Evolutionary conservation across 768 basidiomycete species (phyloP).

Genomic region (Agaricus bisporus): DNA sequence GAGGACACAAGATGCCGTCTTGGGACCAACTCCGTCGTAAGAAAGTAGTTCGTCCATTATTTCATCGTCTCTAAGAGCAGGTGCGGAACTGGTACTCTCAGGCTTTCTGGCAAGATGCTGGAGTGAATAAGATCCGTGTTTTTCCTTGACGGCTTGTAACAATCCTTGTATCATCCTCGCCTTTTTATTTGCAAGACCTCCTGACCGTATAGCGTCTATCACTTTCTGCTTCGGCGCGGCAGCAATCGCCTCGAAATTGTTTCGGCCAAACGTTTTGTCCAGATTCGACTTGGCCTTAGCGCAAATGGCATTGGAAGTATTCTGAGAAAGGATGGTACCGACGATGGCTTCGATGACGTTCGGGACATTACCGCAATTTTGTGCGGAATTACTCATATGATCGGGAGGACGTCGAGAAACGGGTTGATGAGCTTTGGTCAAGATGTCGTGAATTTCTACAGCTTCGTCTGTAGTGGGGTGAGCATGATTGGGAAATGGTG

Average conservation of each 20-base stretch:
- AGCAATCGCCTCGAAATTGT: slow-evolving; percentile 45
- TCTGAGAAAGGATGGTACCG: slow-evolving; percentile 55
- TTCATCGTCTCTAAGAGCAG: slow-evolving; percentile 28
- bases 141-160: slow-evolving; percentile 32
- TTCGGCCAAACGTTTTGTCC: slow-evolving; percentile 42
- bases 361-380: slow-evolving; percentile 38
- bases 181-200: slow-evolving; percentile 58
- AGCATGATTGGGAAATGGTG: slow-evolving; percentile 41
- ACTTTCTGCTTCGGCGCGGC: slow-evolving; percentile 34
- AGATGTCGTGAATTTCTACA: slow-evolving; percentile 32
- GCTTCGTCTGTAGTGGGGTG: slow-evolving; percentile 41
- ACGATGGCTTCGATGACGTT: slow-evolving; percentile 57
- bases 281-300: slow-evolving; percentile 42
- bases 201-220: slow-evolving; percentile 42
- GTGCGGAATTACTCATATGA: slow-evolving; percentile 29
- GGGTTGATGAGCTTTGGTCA: slow-evolving; percentile 30
- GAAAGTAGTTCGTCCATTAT: slow-evolving; percentile 53
- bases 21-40: slow-evolving; percentile 54
- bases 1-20: slow-evolving; percentile 58
- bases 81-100: background rate
- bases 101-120: slow-evolving; percentile 43
- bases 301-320: slow-evolving; percentile 46
- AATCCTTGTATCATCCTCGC: slow-evolving; percentile 48
- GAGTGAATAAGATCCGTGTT: slow-evolving; percentile 49
- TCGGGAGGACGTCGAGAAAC: slow-evolving; percentile 19